Evolutionary conservation across 192 early-diverging fungal species (phyloP), one percentile per base, ranked within the genome.

Genomic region (Geosiphon pyriformis): DNA sequence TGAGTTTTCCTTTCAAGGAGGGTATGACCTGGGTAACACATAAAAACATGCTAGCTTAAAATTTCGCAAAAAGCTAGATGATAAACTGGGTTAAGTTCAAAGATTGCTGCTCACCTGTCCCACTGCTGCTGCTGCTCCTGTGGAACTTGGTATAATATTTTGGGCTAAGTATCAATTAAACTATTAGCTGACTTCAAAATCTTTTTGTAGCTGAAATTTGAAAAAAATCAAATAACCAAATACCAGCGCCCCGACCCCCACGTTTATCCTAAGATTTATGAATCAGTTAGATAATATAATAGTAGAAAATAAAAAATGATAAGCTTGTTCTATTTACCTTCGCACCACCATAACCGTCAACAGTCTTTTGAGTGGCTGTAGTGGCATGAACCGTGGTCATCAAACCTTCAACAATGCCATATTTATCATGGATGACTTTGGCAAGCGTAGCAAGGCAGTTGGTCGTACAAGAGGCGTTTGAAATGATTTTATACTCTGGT

Each of bases 321-420:
- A 25, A 1, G 17, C 33, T 17, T 23, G 3, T 53, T 26, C 22
- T 20, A 23, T 2, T 6, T 31, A 59, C 58, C 83, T 94, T 93
- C n/a, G n/a, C n/a, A 74, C 86, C 87, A 33, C 95, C 96, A 50
- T 95, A 95, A 65, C 92, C 90, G 81, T 99, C 96, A 66, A 99
- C 96, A 54, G 95, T 98, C 92, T 99, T 99, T 78, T 99, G 96
- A 74, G 96, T 98, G 74, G 96, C 95, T 69, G 96, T 99, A 76
- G 88, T 88, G 71, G 96, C 92, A 81, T 98, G 96, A 74, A 94
- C 91, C 61, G 96, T 99, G 77, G 92, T 96, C 96, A 99, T 99
- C 59, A 99, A 81, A 74, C 89, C 96, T 83, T 97, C 94, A 56
- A 87, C 78, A 73, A 99, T 93, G 59, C 93, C 94, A 77, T 96